phyloP scores from a whole-genome alignment of 768 basidiomycete species.

The Rhizopogon salebrosus region DNA sequence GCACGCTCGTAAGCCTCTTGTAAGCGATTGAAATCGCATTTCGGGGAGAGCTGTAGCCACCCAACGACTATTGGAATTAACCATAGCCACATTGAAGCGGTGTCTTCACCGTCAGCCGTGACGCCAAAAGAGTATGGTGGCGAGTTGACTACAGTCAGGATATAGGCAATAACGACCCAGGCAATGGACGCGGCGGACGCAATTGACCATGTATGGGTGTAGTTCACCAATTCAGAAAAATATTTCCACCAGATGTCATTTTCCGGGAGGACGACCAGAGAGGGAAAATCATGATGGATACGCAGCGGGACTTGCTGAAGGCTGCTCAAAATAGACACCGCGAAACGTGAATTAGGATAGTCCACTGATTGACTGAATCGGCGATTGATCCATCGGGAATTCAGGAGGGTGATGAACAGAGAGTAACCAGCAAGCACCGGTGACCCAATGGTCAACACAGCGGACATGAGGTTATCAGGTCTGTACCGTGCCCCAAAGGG shows the following conservation, averaged over 20 bases:
- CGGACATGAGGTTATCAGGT: constrained; percentile 37
- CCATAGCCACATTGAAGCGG: constrained; percentile 32
- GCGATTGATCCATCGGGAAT: constrained; percentile 35
- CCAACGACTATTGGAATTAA: constrained; percentile 28
- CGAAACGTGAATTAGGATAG: constrained; percentile 15
- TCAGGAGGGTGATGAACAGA: constrained; percentile 36
- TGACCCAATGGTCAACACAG: constrained; percentile 39
- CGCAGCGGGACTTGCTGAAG: constrained; percentile 40
- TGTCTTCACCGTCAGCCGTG: not conserved
- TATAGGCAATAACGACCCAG: constrained; percentile 26
- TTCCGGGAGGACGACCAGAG: constrained; percentile 30
- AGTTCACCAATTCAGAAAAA: constrained; percentile 24
- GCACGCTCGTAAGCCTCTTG: constrained; percentile 20
- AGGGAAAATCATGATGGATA: no score
- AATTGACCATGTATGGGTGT: constrained; percentile 29
- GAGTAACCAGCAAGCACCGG: constrained; percentile 43
- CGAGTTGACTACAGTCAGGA: constrained; percentile 14
- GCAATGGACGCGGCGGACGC: constrained; percentile 28
- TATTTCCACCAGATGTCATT: constrained; percentile 34
- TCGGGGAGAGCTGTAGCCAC: constrained; percentile 30
- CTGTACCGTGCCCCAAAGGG: constrained; percentile 38
- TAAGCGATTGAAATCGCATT: constrained; percentile 25
- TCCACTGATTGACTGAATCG: constrained; percentile 21
- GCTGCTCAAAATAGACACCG: constrained; percentile 22
- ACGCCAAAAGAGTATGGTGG: not conserved